These are phyloP conservation scores for Hygrophila difformis DNA, from an alignment of 257 asterid genomes.

Conservation along the genomic window DNA sequence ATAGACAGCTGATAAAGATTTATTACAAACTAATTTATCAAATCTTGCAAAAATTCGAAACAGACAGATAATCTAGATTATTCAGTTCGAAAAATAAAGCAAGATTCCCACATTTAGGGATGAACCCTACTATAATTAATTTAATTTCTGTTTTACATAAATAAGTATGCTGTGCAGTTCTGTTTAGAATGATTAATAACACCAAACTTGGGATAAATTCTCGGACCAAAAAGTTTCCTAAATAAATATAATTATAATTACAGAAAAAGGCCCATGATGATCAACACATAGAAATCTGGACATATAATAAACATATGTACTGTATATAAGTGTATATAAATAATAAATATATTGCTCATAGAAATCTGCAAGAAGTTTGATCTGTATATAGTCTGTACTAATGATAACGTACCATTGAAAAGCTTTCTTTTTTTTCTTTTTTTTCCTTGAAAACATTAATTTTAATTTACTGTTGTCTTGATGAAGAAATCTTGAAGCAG, in stretches of 20 bases:
- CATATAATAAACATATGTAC: too few species aligned
- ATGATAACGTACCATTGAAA: conserved; percentile 6
- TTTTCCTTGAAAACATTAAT: too few species aligned
- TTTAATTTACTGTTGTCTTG: conserved; percentile 23
- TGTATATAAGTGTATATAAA: too few species aligned
- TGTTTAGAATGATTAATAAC: conserved; percentile 12
- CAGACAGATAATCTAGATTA: conserved; percentile 23
- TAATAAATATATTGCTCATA: too few species aligned
- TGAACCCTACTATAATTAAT: too few species aligned
- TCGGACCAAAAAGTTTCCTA: background rate
- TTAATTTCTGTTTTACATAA: too few species aligned
- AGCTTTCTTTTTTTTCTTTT: background rate
- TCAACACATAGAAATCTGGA: too few species aligned
- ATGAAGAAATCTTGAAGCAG: conserved; percentile 27
- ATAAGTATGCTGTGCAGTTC: too few species aligned
- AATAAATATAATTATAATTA: conserved; percentile 11
- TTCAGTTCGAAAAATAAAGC: conserved; percentile 15
- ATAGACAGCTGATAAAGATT: too few species aligned
- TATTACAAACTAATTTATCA: conserved; percentile 8
- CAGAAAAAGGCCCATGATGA: conserved; percentile 6
- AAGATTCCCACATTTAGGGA: conserved; percentile 33
- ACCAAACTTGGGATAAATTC: conserved; percentile 11
- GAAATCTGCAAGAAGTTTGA: too few species aligned
- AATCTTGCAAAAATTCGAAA: too few species aligned
- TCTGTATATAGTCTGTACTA: conserved; percentile 17